A percentile compares a stretch with the other conserved stretches of the same genome.
phyloP scores from a whole-genome alignment of 2,329 filamentous ascomycete genomes.

The Fusarium irregulare region DNA sequence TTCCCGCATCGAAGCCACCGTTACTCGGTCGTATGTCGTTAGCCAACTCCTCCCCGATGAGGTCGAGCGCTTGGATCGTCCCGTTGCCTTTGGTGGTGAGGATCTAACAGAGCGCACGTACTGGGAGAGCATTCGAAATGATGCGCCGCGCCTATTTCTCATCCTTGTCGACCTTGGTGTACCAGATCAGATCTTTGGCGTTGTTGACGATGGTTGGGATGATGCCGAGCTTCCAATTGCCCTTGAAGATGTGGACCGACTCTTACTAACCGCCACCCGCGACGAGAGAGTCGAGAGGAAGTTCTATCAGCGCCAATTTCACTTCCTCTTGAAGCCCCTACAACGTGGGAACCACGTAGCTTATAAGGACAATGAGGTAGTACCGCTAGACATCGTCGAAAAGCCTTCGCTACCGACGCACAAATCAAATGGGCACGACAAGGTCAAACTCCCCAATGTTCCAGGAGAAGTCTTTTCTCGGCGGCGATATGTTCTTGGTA shows the following conservation, averaged over 20 bases:
- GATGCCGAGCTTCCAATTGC: slow-evolving; percentile 79
- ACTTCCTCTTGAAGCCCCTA: slow-evolving; percentile 74
- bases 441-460: slow-evolving; percentile 71
- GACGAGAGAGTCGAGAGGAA: slow-evolving; percentile 73
- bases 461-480: slow-evolving; percentile 68
- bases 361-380: slow-evolving; percentile 74
- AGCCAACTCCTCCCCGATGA: slow-evolving; percentile 73
- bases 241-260: slow-evolving; percentile 71
- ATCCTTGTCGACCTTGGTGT: slow-evolving; percentile 76
- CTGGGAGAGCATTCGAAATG: slow-evolving; percentile 79
- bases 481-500: slow-evolving; percentile 66
- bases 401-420: slow-evolving; percentile 59
- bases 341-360: slow-evolving; percentile 69
- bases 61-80: slow-evolving; percentile 69
- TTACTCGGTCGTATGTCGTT: slow-evolving; percentile 75
- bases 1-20: slow-evolving; percentile 74
- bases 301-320: slow-evolving; percentile 77
- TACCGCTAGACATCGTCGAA: slow-evolving; percentile 76
- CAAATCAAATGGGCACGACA: slow-evolving; percentile 60
- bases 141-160: slow-evolving; percentile 76
- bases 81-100: slow-evolving; percentile 72
- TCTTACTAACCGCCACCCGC: slow-evolving; percentile 68
- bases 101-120: slow-evolving; percentile 78
- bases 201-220: slow-evolving; percentile 81
- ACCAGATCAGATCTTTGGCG: slow-evolving; percentile 78